A percentile compares a stretch with the other conserved stretches of the same genome.
phyloP scores from a whole-genome alignment of 2,329 filamentous ascomycete species.

The Endoconidiophora polonica region DNA sequence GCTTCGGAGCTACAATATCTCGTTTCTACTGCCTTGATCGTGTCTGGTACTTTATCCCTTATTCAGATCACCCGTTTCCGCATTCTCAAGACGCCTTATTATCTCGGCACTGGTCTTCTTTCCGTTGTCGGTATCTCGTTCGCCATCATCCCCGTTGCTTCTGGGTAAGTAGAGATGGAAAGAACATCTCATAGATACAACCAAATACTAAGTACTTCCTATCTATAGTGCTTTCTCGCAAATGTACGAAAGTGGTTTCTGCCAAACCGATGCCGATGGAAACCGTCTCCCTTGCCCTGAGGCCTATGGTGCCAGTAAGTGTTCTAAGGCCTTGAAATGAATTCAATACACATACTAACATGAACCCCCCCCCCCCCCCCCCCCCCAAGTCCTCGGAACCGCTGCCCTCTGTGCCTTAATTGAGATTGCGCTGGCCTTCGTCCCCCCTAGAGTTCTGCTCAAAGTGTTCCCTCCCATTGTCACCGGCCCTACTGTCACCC shows the following conservation, averaged over 20 bases:
- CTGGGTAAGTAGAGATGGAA: no score
- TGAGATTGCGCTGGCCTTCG: constrained; percentile 59
- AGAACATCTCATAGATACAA: not conserved
- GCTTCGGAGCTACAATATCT: constrained; percentile 53
- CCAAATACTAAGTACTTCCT: not conserved
- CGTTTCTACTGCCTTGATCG: constrained; percentile 62
- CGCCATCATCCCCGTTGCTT: constrained; percentile 56
- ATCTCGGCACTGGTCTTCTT: constrained; percentile 61
- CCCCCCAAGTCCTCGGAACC: constrained; percentile 44
- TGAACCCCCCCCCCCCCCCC: constrained; percentile 23
- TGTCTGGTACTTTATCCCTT: constrained; percentile 56
- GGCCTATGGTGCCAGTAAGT: constrained; percentile 44
- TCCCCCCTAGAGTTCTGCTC: constrained; percentile 50
- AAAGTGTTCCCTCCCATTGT: constrained; percentile 66
- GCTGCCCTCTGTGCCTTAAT: constrained; percentile 46
- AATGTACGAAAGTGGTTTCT: constrained; percentile 63
- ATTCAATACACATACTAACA: constrained; percentile 34
- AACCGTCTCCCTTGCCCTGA: constrained; percentile 56
- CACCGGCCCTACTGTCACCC: constrained; percentile 48
- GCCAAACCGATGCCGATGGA: constrained; percentile 41
- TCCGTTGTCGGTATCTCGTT: constrained; percentile 70
- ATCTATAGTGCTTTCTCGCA: constrained; percentile 41
- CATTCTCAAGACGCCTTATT: constrained; percentile 54
- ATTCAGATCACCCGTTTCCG: constrained; percentile 67
- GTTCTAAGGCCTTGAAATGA: not conserved